These are phyloP conservation scores for Volvox carteri DNA, from an alignment of 163 green algal genomes.

Conservation along the genomic window DNA sequence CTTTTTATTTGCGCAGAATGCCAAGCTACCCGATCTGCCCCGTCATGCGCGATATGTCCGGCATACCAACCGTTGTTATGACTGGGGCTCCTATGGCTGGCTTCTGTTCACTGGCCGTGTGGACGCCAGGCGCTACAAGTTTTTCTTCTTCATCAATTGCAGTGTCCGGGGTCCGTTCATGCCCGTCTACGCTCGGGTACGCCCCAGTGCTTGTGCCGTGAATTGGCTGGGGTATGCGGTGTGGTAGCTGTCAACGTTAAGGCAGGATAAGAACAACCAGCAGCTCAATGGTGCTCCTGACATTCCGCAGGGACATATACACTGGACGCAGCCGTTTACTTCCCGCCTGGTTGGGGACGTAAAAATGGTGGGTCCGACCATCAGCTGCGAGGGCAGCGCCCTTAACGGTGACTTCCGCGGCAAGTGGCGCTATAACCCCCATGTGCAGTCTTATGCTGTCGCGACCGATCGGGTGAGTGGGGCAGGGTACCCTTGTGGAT, in stretches of 20 bases:
- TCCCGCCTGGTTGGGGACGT: slow-evolving; percentile 64
- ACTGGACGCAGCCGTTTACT: slow-evolving; percentile 82
- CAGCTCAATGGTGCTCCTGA: not conserved
- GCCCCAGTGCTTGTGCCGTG: no score
- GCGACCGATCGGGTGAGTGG: slow-evolving; percentile 74
- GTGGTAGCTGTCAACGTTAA: no score
- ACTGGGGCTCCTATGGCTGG: slow-evolving; percentile 65
- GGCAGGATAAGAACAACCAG: no score
- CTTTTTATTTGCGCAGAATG: not conserved
- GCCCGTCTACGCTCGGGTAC: slow-evolving; percentile 53
- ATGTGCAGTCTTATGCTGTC: slow-evolving; percentile 82
- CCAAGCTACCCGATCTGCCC: slow-evolving; percentile 62
- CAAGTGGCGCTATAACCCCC: slow-evolving; percentile 78
- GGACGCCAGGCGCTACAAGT: slow-evolving; percentile 51
- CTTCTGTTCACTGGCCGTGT: slow-evolving; percentile 52
- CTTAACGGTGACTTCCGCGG: slow-evolving; percentile 70
- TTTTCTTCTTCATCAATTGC: slow-evolving; percentile 63
- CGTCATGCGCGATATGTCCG: slow-evolving; percentile 71
- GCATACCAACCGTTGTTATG: slow-evolving; percentile 79
- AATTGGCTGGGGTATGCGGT: no score
- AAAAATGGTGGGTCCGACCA: slow-evolving; percentile 81
- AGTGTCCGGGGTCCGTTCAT: slow-evolving; percentile 57
- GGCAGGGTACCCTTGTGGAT: not conserved
- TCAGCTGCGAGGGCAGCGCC: slow-evolving; percentile 82
- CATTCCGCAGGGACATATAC: slow-evolving; percentile 59